A percentile compares a stretch with the other conserved stretches of the same genome.
phyloP scores from a whole-genome alignment of 352 stramenopile genomes.

The Pseudoperonospora humuli region DNA sequence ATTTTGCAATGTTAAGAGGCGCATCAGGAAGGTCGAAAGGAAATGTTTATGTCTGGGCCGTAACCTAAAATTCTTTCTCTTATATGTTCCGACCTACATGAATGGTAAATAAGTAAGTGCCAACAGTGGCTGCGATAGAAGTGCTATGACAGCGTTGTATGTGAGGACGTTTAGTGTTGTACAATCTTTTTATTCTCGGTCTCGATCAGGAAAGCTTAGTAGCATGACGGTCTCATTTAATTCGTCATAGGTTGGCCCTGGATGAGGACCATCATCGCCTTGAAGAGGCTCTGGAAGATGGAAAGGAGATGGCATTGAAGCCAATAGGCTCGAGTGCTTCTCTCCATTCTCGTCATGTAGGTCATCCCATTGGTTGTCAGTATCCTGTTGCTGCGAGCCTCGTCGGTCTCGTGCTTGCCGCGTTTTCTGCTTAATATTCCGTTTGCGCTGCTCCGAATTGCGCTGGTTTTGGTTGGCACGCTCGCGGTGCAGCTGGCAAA shows the following conservation, averaged over 20 bases:
- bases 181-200: slow-evolving; percentile 7
- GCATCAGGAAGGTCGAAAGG: too few species aligned
- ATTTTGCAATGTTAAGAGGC: too few species aligned
- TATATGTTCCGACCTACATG: too few species aligned
- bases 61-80: too few species aligned
- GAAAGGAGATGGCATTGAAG: slow-evolving; percentile 3
- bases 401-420: slow-evolving; percentile 2
- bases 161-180: too few species aligned
- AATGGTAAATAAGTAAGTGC: too few species aligned
- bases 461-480: slow-evolving; percentile 65
- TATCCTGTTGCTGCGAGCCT: not conserved
- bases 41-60: too few species aligned
- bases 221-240: slow-evolving; percentile 30
- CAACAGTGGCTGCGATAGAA: too few species aligned
- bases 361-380: slow-evolving; percentile 5
- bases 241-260: slow-evolving; percentile 25
- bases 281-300: slow-evolving; percentile 26
- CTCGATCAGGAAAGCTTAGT: slow-evolving; percentile 20
- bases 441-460: slow-evolving; percentile 53
- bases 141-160: too few species aligned
- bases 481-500: slow-evolving; percentile 40
- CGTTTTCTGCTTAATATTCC: slow-evolving; percentile 12
- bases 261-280: slow-evolving; percentile 13
- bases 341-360: slow-evolving; percentile 1
- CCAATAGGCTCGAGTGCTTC: not conserved